These are phyloP conservation scores for Termitomyces sp. DNA, from an alignment of 1,284 basidiomycete genomes.

Conservation along the genomic window DNA sequence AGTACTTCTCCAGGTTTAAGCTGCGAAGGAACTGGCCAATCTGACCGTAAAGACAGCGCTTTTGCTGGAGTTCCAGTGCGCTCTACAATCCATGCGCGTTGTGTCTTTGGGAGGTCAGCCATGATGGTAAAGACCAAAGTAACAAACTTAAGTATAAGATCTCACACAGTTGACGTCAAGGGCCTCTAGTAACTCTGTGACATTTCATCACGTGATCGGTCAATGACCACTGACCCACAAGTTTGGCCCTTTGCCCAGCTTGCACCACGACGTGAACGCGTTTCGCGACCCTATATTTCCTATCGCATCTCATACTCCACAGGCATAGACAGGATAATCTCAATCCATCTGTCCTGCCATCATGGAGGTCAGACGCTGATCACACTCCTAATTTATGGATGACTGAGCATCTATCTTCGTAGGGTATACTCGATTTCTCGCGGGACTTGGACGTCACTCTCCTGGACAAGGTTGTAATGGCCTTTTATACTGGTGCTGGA, in stretches of 20 bases:
- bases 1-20: constrained; percentile 46
- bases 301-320: constrained; percentile 1
- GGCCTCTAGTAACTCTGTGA: constrained; percentile 2
- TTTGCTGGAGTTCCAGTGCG: constrained; percentile 37
- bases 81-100: constrained; percentile 37
- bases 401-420: constrained; percentile 18
- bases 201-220: neutral
- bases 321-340: constrained; percentile 11
- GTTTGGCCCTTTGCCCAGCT: constrained; percentile 21
- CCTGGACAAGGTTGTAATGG: constrained; percentile 82
- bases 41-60: constrained; percentile 39
- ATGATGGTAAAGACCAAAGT: constrained; percentile 10
- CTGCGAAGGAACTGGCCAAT: constrained; percentile 41
- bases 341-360: constrained; percentile 11
- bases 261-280: constrained; percentile 13
- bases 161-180: constrained; percentile 10
- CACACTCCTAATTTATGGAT: constrained; percentile 9
- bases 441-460: constrained; percentile 80
- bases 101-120: constrained; percentile 26
- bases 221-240: neutral
- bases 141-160: neutral
- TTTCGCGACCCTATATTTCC: constrained; percentile 7
- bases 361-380: constrained; percentile 18
- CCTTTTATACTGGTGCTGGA: constrained; percentile 78
- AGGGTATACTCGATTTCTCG: constrained; percentile 86